These are phyloP conservation scores for Sanghuangporus weigelae DNA, from an alignment of 1,284 basidiomycete genomes.

Conservation along the genomic window DNA sequence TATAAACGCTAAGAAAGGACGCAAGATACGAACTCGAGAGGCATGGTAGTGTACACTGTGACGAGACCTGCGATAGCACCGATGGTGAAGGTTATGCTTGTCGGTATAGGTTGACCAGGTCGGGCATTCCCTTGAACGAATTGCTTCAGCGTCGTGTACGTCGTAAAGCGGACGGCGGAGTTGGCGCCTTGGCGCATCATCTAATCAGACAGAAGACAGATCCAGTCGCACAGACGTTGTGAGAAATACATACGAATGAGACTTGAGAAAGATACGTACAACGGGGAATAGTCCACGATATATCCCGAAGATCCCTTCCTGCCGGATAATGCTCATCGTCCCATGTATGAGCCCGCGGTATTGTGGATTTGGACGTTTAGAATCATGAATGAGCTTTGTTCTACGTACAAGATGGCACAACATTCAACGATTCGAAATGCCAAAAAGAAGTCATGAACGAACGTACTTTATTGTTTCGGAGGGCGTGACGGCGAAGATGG, in stretches of 20 bases:
- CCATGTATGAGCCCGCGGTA: constrained; percentile 91
- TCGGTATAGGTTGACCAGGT: constrained; percentile 82
- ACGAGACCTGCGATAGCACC: constrained; percentile 92
- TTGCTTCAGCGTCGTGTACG: constrained; percentile 90
- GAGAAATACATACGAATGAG: background rate
- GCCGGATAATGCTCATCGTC: constrained; percentile 72
- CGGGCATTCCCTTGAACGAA: constrained; percentile 82
- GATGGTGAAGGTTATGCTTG: constrained; percentile 89
- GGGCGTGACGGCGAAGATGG: constrained; percentile 92
- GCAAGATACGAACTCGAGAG: constrained; percentile 61
- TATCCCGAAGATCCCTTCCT: constrained; percentile 80
- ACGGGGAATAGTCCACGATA: constrained; percentile 95
- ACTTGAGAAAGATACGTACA: constrained; percentile 41
- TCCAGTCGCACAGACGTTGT: background rate
- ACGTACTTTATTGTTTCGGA: constrained; percentile 97
- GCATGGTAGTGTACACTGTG: constrained; percentile 94
- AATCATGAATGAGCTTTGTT: constrained; percentile 97
- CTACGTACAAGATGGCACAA: constrained; percentile 35
- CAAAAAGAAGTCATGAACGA: background rate
- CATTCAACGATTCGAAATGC: background rate
- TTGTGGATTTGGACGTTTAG: constrained; percentile 77
- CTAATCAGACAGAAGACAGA: constrained; percentile 34
- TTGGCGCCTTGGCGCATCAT: constrained; percentile 98
- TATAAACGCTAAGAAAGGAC: background rate
- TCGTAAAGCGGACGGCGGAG: constrained; percentile 95